These are phyloP conservation scores for Naumovozyma dairenensis DNA, from an alignment of 805 yeast species.

Conservation along the genomic window DNA sequence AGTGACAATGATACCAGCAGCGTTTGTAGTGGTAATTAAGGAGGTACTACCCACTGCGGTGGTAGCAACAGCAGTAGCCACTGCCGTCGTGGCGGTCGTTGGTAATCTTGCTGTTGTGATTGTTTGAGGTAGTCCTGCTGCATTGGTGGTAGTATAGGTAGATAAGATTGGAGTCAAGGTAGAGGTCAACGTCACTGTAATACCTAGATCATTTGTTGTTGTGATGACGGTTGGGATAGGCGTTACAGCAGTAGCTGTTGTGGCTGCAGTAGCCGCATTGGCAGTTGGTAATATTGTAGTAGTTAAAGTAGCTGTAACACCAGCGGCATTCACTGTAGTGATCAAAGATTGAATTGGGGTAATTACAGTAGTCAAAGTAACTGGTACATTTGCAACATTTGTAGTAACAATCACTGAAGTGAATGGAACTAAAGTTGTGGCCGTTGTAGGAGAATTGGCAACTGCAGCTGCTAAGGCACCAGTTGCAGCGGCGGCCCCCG, in stretches of 20 bases:
- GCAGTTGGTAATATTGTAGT: conserved; percentile 18
- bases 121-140: background rate
- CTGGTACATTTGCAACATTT: background rate
- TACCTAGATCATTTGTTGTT: conserved; percentile 5
- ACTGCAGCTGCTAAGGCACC: conserved; percentile 28
- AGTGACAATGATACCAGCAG: conserved; percentile 6
- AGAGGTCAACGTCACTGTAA: conserved; percentile 4
- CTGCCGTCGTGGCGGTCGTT: conserved; percentile 1
- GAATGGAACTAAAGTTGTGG: conserved; percentile 14
- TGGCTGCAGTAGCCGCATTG: conserved; percentile 13
- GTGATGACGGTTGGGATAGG: conserved; percentile 2
- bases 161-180: conserved; percentile 2
- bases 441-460: conserved; percentile 22
- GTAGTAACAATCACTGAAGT: conserved; percentile 8
- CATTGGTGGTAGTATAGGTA: background rate
- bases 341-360: conserved; percentile 20
- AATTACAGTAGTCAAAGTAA: conserved; percentile 1
- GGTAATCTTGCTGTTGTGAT: conserved; percentile 1
- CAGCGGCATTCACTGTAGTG: conserved; percentile 8
- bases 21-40: conserved; percentile 6
- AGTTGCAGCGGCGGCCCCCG: conserved; percentile 22
- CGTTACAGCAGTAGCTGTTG: conserved; percentile 10
- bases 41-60: conserved; percentile 2
- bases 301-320: conserved; percentile 21
- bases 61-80: conserved; percentile 1